Evolutionary conservation across 768 basidiomycete species (phyloP), one percentile per base, ranked within the genome.

Genomic region (Tylopilus balloui): DNA sequence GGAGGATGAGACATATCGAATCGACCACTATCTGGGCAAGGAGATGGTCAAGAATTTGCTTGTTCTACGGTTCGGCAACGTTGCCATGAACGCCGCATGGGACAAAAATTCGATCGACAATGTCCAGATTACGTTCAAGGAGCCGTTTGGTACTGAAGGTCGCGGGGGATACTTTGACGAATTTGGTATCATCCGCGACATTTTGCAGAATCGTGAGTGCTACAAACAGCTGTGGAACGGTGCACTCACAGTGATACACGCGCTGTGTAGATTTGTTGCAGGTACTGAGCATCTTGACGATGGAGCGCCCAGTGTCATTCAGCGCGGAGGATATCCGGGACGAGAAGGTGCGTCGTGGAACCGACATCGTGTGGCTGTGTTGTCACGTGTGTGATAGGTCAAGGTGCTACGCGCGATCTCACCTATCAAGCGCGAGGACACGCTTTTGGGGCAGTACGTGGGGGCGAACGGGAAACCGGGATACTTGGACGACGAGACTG

Each of bases 131-230:
- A 96, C 93, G 14, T 97, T 98, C 82, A 98, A 98, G 75, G 96
- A 98, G 70, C 92, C 94, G 2, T 97, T 98, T 66, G 95, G 95
- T 17, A 99, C 95, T 41, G 96, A 99, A 67, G 95, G 95, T n/a
- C 89, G 95, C 57, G 95, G 95, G n/a, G 95, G 96, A 15, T 99
- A 99, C 78, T 99, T 99, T 73, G 95, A 99, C 68, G 94, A 98
- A 71, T 99, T 97, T 71, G 96, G 96, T 47, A 98, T 99, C 68
- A 94, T 99, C 69, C 87, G 95, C 64, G 95, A 99, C 69, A 78
- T 99, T 51, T 75, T 94, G 65, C 95, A 99, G 75, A 99, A 99
- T 72, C 95, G 95, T 96, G 69, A 71, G 94, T 80, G 27, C 28
- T 47, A 6, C 3, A 15, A 6, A 36, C 42, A 34, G 42, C 51